Evolutionary conservation across 2,329 filamentous ascomycete genomes (phyloP).

Genomic region (Microsporum audouinii): DNA sequence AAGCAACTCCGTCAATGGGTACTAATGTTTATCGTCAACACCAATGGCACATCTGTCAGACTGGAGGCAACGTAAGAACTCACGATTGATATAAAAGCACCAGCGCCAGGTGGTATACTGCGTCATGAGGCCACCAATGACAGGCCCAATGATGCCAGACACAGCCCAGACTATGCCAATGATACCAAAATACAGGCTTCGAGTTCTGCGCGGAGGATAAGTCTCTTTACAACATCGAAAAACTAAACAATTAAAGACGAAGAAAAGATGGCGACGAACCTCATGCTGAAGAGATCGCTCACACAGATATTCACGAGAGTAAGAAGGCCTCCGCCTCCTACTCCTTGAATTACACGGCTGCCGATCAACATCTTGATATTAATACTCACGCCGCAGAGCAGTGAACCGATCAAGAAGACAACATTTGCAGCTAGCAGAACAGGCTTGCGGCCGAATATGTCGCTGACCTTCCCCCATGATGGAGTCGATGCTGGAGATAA

Average conservation of each 20-base stretch:
- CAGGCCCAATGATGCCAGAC: conserved; percentile 19
- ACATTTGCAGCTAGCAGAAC: conserved; percentile 49
- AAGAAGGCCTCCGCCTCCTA: conserved; percentile 52
- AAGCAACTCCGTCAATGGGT: conserved; percentile 44
- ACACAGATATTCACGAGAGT: conserved; percentile 55
- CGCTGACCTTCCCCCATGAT: conserved; percentile 50
- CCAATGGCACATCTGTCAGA: conserved; percentile 15
- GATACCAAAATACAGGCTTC: conserved; percentile 38
- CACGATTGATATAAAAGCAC: conserved; percentile 51
- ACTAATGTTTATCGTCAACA: conserved; percentile 24
- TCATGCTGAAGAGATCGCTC: conserved; percentile 52
- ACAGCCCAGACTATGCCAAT: conserved; percentile 38
- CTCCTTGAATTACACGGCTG: conserved; percentile 51
- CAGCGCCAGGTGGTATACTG: conserved; percentile 49
- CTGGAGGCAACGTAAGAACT: conserved; percentile 12
- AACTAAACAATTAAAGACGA: neutral
- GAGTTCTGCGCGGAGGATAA: conserved; percentile 52
- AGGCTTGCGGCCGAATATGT: conserved; percentile 57
- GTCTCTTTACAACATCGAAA: conserved; percentile 30
- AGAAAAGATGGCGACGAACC: conserved; percentile 20
- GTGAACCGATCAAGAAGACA: conserved; percentile 51
- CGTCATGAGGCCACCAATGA: conserved; percentile 28
- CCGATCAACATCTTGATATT: conserved; percentile 53
- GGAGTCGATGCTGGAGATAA: conserved; percentile 30
- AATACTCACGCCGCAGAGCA: conserved; percentile 48